Conservation (phyloP, 176 grass and related monocot species). For the Guadua angustifolia region DNA sequence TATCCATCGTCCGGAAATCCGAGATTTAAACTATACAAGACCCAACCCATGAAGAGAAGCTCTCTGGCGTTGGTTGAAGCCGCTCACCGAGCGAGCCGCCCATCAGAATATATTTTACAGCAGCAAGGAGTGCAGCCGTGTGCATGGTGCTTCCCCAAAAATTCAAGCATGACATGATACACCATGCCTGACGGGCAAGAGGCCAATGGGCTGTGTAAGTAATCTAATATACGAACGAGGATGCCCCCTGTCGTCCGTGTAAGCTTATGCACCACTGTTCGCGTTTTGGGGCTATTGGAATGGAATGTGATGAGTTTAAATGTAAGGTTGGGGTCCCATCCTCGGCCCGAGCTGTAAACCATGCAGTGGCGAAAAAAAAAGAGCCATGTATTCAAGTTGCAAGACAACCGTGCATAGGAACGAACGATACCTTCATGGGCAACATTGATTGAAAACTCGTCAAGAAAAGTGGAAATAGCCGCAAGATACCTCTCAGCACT, state of each 20-base stretch:
- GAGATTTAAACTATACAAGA: slow-evolving; percentile 36
- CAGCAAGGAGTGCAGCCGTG: neutral
- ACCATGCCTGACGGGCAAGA: neutral
- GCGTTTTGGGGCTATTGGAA: neutral
- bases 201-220: neutral
- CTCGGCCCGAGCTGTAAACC: neutral
- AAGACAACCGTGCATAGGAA: neutral
- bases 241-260: neutral
- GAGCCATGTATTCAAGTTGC: neutral
- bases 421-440: neutral
- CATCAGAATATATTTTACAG: neutral
- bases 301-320: slow-evolving; percentile 7
- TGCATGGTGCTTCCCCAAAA: neutral
- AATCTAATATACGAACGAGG: slow-evolving; percentile 2
- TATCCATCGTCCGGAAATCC: slow-evolving; percentile 61
- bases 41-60: neutral
- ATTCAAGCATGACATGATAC: neutral
- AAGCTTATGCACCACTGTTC: neutral
- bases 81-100: neutral
- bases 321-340: slow-evolving; percentile 12
- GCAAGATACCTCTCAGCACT: no score
- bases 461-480: neutral
- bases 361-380: neutral
- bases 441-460: neutral
- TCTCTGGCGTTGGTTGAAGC: slow-evolving; percentile 3